Conservation (phyloP, 768 basidiomycete genomes). For the Polyporus arcularius region DNA sequence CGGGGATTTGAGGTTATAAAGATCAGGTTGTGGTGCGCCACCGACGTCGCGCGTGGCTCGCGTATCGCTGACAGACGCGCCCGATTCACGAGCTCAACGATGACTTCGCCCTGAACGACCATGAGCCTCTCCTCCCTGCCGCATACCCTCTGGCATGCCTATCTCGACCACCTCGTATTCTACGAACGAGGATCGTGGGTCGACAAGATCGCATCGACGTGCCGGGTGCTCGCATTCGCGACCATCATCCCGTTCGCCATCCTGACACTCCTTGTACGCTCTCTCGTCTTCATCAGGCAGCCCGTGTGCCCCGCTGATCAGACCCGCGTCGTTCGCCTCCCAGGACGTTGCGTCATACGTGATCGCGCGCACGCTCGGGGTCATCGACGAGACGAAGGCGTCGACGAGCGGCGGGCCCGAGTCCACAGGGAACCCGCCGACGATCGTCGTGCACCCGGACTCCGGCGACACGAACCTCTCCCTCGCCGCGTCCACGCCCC, state of each 20-base stretch:
- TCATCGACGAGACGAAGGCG: conserved; percentile 73
- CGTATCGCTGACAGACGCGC: not conserved
- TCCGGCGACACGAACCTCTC: not conserved
- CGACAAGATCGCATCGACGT: conserved; percentile 58
- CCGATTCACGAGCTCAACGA: not conserved
- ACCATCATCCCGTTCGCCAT: conserved; percentile 51
- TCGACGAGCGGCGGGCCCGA: conserved; percentile 51
- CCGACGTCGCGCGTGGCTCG: not conserved
- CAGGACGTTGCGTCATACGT: conserved; percentile 82
- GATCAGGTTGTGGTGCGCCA: not conserved
- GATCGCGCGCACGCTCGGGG: conserved; percentile 79
- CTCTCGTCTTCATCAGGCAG: not conserved
- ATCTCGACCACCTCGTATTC: conserved; percentile 63
- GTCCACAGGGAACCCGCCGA: conserved; percentile 7
- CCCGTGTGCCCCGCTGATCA: conserved; percentile 2
- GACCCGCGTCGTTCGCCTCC: not conserved
- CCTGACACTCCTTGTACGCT: conserved; percentile 57
- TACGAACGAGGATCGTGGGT: conserved; percentile 71
- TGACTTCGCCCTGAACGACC: conserved; percentile 10
- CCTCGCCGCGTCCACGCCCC: not conserved
- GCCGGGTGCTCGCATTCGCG: conserved; percentile 63
- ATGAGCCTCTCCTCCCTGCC: conserved; percentile 37
- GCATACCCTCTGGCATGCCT: conserved; percentile 55
- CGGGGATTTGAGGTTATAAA: no score
- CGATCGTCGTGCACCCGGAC: conserved; percentile 4